Evolutionary conservation across 495 filamentous ascomycete species (phyloP).

Genomic region (Penicillium subrubescens): DNA sequence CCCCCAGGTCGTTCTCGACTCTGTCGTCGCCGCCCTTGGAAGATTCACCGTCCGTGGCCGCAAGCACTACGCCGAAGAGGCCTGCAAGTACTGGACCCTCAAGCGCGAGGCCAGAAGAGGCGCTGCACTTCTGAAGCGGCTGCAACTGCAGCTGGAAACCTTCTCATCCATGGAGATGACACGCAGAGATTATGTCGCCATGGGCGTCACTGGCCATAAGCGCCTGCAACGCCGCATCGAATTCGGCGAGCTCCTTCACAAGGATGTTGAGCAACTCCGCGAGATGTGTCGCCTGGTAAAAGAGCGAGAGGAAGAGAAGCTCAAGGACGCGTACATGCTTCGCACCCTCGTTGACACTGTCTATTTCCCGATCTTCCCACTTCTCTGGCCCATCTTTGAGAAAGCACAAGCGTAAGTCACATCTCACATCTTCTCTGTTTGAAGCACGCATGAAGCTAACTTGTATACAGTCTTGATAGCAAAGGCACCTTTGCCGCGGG

Average conservation of each 20-base stretch:
- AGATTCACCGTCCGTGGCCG: conserved; percentile 81
- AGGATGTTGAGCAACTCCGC: conserved; percentile 74
- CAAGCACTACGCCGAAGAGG: conserved; percentile 89
- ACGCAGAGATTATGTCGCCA: conserved; percentile 84
- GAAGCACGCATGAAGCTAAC: conserved; percentile 36
- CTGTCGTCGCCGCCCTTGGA: conserved; percentile 74
- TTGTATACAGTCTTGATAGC: conserved; percentile 62
- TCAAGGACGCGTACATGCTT: conserved; percentile 74
- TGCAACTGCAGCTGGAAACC: conserved; percentile 84
- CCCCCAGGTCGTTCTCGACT: conserved; percentile 78
- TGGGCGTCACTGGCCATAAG: conserved; percentile 81
- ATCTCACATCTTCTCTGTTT: not conserved
- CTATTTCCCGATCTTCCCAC: conserved; percentile 82
- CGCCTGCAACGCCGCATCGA: conserved; percentile 81
- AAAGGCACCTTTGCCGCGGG: conserved; percentile 71
- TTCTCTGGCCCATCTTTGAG: conserved; percentile 79
- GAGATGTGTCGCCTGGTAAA: conserved; percentile 67
- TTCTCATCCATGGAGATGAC: conserved; percentile 98
- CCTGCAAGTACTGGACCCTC: conserved; percentile 95
- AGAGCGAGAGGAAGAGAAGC: conserved; percentile 70
- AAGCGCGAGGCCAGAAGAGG: conserved; percentile 92
- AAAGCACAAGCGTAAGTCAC: conserved; percentile 69
- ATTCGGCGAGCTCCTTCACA: conserved; percentile 74
- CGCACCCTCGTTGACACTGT: conserved; percentile 77
- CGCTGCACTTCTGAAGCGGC: conserved; percentile 85